Conservation (phyloP, 2,329 filamentous ascomycete genomes). For the Phoma herbarum region DNA sequence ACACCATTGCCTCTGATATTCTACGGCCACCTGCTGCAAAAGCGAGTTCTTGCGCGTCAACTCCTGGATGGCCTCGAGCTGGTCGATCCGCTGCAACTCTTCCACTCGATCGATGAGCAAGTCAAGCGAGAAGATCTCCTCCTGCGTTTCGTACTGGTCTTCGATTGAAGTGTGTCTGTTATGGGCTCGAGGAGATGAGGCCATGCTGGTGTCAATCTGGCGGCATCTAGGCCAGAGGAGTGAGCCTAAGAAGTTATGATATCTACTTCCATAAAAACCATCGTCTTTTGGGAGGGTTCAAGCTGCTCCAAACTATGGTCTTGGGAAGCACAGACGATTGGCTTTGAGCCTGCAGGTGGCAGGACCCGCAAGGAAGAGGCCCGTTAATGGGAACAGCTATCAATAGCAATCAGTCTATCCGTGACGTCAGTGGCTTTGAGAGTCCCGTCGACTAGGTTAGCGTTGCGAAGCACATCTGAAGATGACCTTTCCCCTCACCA, state of each 20-base stretch:
- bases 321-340: neutral
- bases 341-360: neutral
- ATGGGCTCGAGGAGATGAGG: neutral
- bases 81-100: neutral
- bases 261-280: neutral
- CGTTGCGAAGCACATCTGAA: neutral
- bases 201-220: neutral
- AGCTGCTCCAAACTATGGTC: neutral
- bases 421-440: neutral
- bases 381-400: neutral
- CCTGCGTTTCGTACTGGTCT: neutral
- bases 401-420: neutral
- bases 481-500: neutral
- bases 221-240: neutral
- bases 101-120: neutral
- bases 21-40: neutral
- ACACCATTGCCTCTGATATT: neutral
- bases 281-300: neutral
- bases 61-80: neutral
- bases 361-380: neutral
- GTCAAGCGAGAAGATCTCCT: neutral
- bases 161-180: neutral
- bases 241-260: neutral
- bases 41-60: neutral
- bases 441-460: neutral